Percentiles rank a stretch among this genome's conserved stretches.
These are phyloP conservation scores for Neurospora sp. DNA, from an alignment of 2,329 filamentous ascomycete species.

Conservation along the genomic window DNA sequence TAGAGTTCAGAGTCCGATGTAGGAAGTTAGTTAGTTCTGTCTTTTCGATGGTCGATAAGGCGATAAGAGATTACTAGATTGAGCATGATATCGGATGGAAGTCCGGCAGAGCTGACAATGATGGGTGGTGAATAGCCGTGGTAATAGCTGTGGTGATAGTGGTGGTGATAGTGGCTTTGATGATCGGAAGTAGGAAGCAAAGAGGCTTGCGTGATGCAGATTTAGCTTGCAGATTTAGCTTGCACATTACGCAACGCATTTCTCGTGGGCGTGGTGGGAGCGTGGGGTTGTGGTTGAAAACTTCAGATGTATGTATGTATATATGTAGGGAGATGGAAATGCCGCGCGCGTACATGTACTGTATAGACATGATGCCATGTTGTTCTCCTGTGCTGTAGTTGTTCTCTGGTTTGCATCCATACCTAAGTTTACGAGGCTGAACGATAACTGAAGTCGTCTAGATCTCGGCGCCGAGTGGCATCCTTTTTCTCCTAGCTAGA, in stretches of 20 bases:
- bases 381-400: background rate
- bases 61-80: too few relatives aligned
- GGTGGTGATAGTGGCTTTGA: background rate
- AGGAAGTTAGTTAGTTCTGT: too few relatives aligned
- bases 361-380: background rate
- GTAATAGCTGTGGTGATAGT: too few relatives aligned
- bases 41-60: too few relatives aligned
- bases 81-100: too few relatives aligned
- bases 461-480: background rate
- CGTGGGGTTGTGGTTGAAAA: background rate
- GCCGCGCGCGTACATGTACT: background rate
- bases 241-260: background rate
- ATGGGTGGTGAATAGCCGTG: too few relatives aligned
- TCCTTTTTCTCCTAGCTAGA: too few relatives aligned
- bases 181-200: background rate
- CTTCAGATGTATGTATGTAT: too few relatives aligned
- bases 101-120: too few relatives aligned
- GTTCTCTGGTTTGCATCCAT: background rate
- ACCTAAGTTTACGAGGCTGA: background rate
- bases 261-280: background rate
- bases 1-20: too few relatives aligned
- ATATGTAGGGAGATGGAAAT: background rate
- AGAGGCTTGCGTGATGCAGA: background rate
- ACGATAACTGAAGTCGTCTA: background rate
- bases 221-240: background rate